Percentiles rank a stretch among this genome's conserved stretches.
phyloP scores from a whole-genome alignment of 257 asterid species.

The Hygrophila difformis region DNA sequence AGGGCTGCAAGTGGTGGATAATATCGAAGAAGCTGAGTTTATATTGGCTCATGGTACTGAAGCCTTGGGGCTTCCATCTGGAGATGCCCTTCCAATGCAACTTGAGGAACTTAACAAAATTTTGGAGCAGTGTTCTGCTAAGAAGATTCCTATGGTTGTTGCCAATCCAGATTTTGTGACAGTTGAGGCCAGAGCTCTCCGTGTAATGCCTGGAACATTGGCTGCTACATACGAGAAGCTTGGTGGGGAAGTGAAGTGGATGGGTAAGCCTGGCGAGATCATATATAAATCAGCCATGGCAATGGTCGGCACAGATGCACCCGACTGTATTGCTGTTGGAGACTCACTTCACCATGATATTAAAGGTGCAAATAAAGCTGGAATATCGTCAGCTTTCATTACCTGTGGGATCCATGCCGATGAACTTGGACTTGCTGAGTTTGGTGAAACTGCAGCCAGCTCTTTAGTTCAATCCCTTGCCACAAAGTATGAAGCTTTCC shows the following conservation, averaged over 20 bases:
- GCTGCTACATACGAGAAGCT: constrained; percentile 82
- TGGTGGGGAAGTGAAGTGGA: constrained; percentile 99
- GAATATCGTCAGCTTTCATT: constrained; percentile 55
- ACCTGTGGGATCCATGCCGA: constrained; percentile 80
- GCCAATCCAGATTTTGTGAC: constrained; percentile 99
- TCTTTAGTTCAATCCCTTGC: constrained; percentile 53
- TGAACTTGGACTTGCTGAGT: constrained; percentile 63
- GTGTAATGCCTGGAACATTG: constrained; percentile 92
- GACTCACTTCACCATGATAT: constrained; percentile 97
- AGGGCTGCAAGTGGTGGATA: constrained; percentile 74
- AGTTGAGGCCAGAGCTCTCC: constrained; percentile 83
- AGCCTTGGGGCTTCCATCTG: constrained; percentile 83
- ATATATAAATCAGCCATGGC: constrained; percentile 76
- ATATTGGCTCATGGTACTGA: constrained; percentile 93
- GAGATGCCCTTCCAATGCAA: constrained; percentile 53
- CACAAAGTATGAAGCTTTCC: constrained; percentile 51
- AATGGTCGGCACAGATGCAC: constrained; percentile 58
- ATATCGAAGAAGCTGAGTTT: constrained; percentile 72
- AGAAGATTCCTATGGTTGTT: constrained; percentile 83
- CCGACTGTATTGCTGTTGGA: constrained; percentile 83
- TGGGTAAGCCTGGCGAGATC: constrained; percentile 97
- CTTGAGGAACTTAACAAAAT: constrained; percentile 71
- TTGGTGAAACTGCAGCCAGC: constrained; percentile 59
- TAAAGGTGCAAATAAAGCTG: constrained; percentile 78
- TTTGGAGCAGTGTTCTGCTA: constrained; percentile 68